These are phyloP conservation scores for Leptographium wingfieldii DNA, from an alignment of 2,329 filamentous ascomycete species.

Conservation along the genomic window DNA sequence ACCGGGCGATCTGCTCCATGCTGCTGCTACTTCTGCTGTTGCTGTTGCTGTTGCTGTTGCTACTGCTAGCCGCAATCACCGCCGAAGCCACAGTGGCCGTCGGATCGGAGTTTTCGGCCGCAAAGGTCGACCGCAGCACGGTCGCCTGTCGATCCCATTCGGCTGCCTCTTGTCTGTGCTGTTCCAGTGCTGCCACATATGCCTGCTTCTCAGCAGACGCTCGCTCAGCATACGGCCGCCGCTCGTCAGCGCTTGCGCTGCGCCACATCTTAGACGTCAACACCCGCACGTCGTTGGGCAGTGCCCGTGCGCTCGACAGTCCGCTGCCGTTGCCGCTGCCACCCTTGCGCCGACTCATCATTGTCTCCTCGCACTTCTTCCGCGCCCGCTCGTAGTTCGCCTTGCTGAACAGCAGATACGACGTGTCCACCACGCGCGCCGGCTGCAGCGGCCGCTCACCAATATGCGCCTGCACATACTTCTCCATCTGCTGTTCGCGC, in stretches of 20 bases:
- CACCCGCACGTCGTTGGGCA: constrained; percentile 70
- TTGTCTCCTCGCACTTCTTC: constrained; percentile 42
- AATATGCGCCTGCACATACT: constrained; percentile 41
- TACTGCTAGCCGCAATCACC: background rate
- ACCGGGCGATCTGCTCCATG: constrained; percentile 15
- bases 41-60: constrained; percentile 16
- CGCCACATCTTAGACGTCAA: constrained; percentile 90
- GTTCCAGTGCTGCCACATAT: constrained; percentile 44
- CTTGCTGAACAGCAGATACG: constrained; percentile 83
- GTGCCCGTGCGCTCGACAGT: constrained; percentile 44
- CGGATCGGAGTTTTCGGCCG: constrained; percentile 33
- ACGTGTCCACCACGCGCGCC: constrained; percentile 62
- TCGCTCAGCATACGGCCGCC: constrained; percentile 65
- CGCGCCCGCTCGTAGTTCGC: constrained; percentile 54
- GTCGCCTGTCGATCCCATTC: constrained; percentile 61
- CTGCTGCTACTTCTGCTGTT: constrained; percentile 10
- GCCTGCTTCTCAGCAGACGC: constrained; percentile 57
- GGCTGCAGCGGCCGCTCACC: constrained; percentile 67
- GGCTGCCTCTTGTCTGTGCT: constrained; percentile 46
- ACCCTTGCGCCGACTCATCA: constrained; percentile 22
- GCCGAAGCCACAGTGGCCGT: constrained; percentile 3
- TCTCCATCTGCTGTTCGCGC: constrained; percentile 42
- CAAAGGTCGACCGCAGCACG: constrained; percentile 34
- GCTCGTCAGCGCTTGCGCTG: constrained; percentile 55
- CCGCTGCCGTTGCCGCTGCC: constrained; percentile 22